Evolutionary conservation across 2,329 filamentous ascomycete genomes (phyloP).

Genomic region (Orbilia brochopaga): DNA sequence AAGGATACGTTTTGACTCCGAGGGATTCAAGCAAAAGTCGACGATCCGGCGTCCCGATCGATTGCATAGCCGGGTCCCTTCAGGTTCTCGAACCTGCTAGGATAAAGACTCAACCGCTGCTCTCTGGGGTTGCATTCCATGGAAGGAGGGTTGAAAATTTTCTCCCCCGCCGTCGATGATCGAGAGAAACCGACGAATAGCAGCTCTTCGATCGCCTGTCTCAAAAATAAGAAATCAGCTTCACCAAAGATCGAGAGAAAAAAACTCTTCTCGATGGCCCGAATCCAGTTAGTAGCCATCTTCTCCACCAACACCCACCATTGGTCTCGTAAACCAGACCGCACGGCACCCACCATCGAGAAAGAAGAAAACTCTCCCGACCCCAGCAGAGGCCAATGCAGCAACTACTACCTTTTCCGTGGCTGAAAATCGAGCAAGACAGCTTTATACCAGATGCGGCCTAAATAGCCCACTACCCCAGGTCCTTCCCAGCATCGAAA

Average conservation of each 20-base stretch:
- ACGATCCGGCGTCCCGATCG: conserved; percentile 25
- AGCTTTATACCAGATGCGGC: conserved; percentile 34
- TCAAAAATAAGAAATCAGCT: conserved; percentile 2
- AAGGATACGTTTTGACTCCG: conserved; percentile 8
- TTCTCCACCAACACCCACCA: conserved; percentile 22
- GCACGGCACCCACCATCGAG: conserved; percentile 18
- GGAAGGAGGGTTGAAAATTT: conserved; percentile 38
- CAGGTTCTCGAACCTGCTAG: conserved; percentile 41
- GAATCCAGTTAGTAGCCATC: conserved; percentile 24
- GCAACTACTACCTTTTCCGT: conserved; percentile 10
- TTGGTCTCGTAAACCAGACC: too few species aligned
- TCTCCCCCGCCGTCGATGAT: not conserved
- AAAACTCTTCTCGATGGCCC: not conserved
- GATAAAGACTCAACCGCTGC: conserved; percentile 24
- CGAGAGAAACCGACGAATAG: conserved; percentile 37
- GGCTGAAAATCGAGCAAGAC: conserved; percentile 18
- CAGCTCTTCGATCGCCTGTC: conserved; percentile 15
- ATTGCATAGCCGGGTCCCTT: conserved; percentile 23
- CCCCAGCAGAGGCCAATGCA: conserved; percentile 12
- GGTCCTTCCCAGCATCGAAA: conserved; percentile 21
- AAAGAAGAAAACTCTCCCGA: conserved; percentile 36
- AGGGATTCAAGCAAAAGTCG: not conserved
- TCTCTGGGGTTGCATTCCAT: conserved; percentile 40
- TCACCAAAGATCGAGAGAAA: too few species aligned
- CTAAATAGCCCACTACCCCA: conserved; percentile 35